A percentile compares a stretch with the other conserved stretches of the same genome.
Conservation (phyloP, 2,329 filamentous ascomycete species). For the Curvularia spicifera region DNA sequence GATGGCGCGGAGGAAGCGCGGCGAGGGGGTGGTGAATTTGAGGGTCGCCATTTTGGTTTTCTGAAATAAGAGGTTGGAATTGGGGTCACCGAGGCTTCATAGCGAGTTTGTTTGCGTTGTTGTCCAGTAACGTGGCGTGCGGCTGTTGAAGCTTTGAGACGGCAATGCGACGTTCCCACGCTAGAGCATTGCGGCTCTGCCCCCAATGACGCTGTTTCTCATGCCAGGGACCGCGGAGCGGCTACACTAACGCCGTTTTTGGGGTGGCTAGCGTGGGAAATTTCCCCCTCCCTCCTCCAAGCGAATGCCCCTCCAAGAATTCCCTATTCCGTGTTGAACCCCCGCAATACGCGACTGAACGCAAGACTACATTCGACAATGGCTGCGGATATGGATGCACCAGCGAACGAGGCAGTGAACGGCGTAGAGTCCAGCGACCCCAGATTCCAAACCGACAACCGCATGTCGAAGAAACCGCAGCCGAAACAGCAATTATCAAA, state of each 20-base stretch:
- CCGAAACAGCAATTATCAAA: slow-evolving; percentile 57
- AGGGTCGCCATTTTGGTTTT: slow-evolving; percentile 41
- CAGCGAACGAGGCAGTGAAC: slow-evolving; percentile 14
- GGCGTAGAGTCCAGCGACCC: slow-evolving; percentile 17
- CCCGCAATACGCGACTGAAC: background rate
- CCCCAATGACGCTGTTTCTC: slow-evolving; percentile 19
- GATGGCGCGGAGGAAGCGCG: slow-evolving; percentile 15
- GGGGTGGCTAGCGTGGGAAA: slow-evolving; percentile 16
- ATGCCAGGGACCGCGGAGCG: slow-evolving; percentile 27
- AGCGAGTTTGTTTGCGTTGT: background rate
- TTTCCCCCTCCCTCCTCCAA: slow-evolving; percentile 20
- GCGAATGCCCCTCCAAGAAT: slow-evolving; percentile 17
- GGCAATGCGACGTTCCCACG: slow-evolving; percentile 15
- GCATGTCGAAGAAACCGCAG: slow-evolving; percentile 38
- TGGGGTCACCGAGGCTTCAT: slow-evolving; percentile 27
- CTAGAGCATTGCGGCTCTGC: slow-evolving; percentile 32
- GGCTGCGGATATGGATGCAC: slow-evolving; percentile 23
- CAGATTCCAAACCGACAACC: slow-evolving; percentile 43
- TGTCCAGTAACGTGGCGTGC: no score
- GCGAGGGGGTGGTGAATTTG: slow-evolving; percentile 44
- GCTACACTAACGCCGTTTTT: slow-evolving; percentile 12
- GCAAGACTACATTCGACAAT: slow-evolving; percentile 11
- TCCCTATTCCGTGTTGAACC: background rate
- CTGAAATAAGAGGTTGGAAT: slow-evolving; percentile 1
- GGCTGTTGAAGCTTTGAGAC: slow-evolving; percentile 9